Conservation (phyloP, 2,329 filamentous ascomycete genomes). For the Talaromyces sp. region DNA sequence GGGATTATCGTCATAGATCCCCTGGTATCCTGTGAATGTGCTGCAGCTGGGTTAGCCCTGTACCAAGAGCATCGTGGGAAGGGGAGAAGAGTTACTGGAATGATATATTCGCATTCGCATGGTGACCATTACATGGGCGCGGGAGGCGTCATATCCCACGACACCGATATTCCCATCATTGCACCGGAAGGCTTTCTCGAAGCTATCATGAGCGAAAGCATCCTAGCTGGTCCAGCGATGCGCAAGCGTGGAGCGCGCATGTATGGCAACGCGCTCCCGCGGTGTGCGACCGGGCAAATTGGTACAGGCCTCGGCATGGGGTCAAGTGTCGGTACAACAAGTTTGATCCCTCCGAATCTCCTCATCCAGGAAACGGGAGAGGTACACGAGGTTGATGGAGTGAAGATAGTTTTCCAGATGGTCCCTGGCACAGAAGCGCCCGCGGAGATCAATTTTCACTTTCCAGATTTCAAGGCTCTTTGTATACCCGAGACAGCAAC, state of each 20-base stretch:
- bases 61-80: slow-evolving; percentile 32
- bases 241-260: slow-evolving; percentile 40
- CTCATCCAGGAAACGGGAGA: slow-evolving; percentile 38
- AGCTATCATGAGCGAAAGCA: slow-evolving; percentile 43
- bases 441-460: slow-evolving; percentile 47
- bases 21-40: slow-evolving; percentile 41
- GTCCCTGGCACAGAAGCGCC: slow-evolving; percentile 48
- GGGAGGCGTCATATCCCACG: slow-evolving; percentile 10
- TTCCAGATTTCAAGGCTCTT: slow-evolving; percentile 42
- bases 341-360: slow-evolving; percentile 40
- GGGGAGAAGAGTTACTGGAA: slow-evolving; percentile 29
- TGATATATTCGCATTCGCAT: slow-evolving; percentile 50
- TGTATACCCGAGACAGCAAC: slow-evolving; percentile 45
- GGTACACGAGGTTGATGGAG: slow-evolving; percentile 36
- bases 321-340: slow-evolving; percentile 32
- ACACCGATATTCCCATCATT: slow-evolving; percentile 8
- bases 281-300: slow-evolving; percentile 38
- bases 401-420: slow-evolving; percentile 46
- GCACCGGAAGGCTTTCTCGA: slow-evolving; percentile 44
- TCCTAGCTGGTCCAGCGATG: slow-evolving; percentile 46
- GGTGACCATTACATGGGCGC: slow-evolving; percentile 44
- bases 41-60: slow-evolving; percentile 35
- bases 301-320: slow-evolving; percentile 40
- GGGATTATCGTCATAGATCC: slow-evolving; percentile 46
- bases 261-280: slow-evolving; percentile 41